A percentile compares a stretch with the other conserved stretches of the same genome.
Conservation (phyloP, 495 filamentous ascomycete species). For the Trichocladium uniseriatum region DNA sequence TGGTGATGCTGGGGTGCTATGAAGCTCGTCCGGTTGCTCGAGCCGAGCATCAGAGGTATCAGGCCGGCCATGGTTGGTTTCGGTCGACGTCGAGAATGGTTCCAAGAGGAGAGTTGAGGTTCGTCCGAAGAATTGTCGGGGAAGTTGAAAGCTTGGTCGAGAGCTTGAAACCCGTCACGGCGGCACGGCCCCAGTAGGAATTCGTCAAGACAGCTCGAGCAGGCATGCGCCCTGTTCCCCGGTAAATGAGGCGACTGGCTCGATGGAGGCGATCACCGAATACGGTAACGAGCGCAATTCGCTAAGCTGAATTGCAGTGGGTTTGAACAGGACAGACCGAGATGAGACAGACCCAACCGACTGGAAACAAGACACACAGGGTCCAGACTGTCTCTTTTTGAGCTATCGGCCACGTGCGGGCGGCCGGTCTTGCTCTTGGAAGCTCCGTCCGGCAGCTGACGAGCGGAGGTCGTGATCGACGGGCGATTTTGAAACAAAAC, state of each 20-base stretch:
- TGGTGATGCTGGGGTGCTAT: constrained; percentile 6
- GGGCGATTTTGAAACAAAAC: constrained; percentile 12
- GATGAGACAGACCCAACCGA: constrained; percentile 8
- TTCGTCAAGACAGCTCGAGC: not conserved
- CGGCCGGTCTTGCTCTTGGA: not conserved
- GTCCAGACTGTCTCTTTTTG: not conserved
- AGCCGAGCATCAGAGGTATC: constrained; percentile 25
- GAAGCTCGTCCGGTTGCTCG: constrained; percentile 20
- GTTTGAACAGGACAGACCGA: constrained; percentile 4
- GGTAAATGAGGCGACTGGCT: constrained; percentile 7
- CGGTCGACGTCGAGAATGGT: constrained; percentile 6
- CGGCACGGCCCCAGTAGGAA: not conserved
- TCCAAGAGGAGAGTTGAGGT: not conserved
- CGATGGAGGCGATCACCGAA: constrained; percentile 4
- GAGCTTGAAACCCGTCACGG: constrained; percentile 6
- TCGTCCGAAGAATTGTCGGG: not conserved
- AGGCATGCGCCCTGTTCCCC: constrained; percentile 12
- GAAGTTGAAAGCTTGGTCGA: not conserved
- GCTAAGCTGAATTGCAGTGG: constrained; percentile 11
- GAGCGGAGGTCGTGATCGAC: constrained; percentile 15
- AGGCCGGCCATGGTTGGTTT: constrained; percentile 14
- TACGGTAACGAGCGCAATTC: constrained; percentile 10
- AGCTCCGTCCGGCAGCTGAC: constrained; percentile 13
- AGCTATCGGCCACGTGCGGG: constrained; percentile 1
- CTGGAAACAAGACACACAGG: not conserved